Percentiles rank a stretch among this genome's conserved stretches.
These are phyloP conservation scores for Gossypium trilobum DNA, from an alignment of 441 rosid genomes.

Conservation along the genomic window DNA sequence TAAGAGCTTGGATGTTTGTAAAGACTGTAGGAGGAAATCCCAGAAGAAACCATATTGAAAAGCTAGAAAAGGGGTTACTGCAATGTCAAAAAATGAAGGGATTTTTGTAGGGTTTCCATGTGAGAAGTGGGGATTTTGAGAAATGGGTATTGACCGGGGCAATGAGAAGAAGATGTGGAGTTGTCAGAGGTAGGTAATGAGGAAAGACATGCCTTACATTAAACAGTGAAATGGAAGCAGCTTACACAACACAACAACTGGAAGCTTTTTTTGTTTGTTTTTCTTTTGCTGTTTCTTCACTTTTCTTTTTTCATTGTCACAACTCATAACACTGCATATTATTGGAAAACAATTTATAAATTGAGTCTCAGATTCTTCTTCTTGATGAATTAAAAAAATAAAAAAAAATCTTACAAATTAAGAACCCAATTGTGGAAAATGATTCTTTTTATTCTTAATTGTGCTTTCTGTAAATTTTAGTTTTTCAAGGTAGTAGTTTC, in stretches of 20 bases:
- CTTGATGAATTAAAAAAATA: no score
- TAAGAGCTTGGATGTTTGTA: constrained; percentile 14
- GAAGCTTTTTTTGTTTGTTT: constrained; percentile 9
- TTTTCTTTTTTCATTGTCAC: not conserved
- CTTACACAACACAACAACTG: constrained; percentile 17
- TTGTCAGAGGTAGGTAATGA: constrained; percentile 49
- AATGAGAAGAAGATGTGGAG: constrained; percentile 32
- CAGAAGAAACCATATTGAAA: constrained; percentile 10
- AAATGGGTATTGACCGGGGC: constrained; percentile 13
- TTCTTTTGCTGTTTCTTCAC: constrained; percentile 28
- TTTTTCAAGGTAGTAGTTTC: not conserved
- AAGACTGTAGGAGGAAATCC: constrained; percentile 13
- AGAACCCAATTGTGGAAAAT: no score
- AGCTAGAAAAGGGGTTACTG: constrained; percentile 11
- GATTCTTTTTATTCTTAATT: not conserved
- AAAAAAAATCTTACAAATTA: no score
- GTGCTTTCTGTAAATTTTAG: constrained; percentile 2
- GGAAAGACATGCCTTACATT: constrained; percentile 30
- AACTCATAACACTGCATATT: not conserved
- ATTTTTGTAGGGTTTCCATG: constrained; percentile 27
- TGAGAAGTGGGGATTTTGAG: constrained; percentile 12
- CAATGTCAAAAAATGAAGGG: constrained; percentile 19
- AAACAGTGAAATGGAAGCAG: constrained; percentile 28
- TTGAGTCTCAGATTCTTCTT: not conserved
- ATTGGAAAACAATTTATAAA: not conserved